Conservation (phyloP, 1,139 yeast genomes). For the Tardiomyces blankii region DNA sequence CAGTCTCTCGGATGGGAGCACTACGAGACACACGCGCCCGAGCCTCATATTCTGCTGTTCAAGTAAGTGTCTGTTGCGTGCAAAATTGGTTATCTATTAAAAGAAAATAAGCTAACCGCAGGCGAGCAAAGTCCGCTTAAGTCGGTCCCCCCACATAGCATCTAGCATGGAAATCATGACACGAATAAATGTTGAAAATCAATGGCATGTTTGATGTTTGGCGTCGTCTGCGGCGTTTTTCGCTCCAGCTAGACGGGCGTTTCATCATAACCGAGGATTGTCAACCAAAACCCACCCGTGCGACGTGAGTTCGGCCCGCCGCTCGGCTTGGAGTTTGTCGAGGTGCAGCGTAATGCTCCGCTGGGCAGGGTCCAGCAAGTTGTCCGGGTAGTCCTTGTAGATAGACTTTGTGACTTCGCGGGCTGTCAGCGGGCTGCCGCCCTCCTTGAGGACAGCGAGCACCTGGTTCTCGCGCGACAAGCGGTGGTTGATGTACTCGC, state of each 20-base stretch:
- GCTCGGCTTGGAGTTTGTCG: conserved; percentile 20
- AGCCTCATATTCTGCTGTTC: conserved; percentile 90
- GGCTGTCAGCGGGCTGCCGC: conserved; percentile 8
- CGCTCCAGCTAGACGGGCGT: too few species aligned
- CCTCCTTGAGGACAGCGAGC: conserved; percentile 11
- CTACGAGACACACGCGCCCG: conserved; percentile 97
- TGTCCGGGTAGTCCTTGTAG: conserved; percentile 21
- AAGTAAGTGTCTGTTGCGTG: conserved; percentile 25
- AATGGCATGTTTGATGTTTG: too few species aligned
- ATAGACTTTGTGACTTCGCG: conserved; percentile 19
- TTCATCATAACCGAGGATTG: background rate
- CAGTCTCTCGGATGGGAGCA: conserved; percentile 98
- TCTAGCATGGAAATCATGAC: too few species aligned
- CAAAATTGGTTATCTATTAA: too few species aligned
- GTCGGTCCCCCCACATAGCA: too few species aligned
- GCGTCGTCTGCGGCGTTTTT: too few species aligned
- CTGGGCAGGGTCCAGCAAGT: conserved; percentile 19
- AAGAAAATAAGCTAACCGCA: too few species aligned
- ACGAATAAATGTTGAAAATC: too few species aligned
- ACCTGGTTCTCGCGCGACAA: conserved; percentile 25
- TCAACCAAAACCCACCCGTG: background rate
- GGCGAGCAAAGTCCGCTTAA: too few species aligned
- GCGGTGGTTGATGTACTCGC: conserved; percentile 26
- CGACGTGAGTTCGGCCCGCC: background rate
- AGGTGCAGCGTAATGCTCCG: conserved; percentile 25